phyloP scores from a whole-genome alignment of 805 yeast species.

The Myxozyma mucilagina region DNA sequence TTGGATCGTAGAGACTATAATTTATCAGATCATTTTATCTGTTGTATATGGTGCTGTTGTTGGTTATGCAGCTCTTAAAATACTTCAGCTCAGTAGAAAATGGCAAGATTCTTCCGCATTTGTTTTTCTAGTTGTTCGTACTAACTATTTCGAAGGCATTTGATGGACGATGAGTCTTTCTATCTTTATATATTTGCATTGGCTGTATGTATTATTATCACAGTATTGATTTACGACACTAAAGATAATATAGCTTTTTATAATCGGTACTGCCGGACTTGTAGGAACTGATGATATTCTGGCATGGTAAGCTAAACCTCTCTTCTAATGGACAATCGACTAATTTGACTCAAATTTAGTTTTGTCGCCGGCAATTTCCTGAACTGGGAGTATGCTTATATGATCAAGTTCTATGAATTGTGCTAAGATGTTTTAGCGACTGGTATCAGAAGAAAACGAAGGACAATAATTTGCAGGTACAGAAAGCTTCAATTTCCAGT shows the following conservation, averaged over 20 bases:
- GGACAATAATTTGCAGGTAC: constrained; percentile 52
- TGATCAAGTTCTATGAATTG: neutral
- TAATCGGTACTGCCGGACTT: constrained; percentile 62
- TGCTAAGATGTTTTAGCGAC: constrained; percentile 41
- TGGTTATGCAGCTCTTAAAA: constrained; percentile 53
- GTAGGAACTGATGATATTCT: constrained; percentile 70
- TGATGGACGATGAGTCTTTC: constrained; percentile 67
- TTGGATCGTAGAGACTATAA: constrained; percentile 60
- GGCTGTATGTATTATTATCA: constrained; percentile 38
- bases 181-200: constrained; percentile 52
- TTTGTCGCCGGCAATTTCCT: constrained; percentile 73
- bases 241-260: constrained; percentile 43
- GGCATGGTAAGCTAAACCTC: constrained; percentile 47
- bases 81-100: constrained; percentile 55
- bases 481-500: too few species aligned
- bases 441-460: constrained; percentile 60
- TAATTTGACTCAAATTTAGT: constrained; percentile 2
- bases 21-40: constrained; percentile 65
- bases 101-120: constrained; percentile 31
- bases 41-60: constrained; percentile 49
- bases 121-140: neutral
- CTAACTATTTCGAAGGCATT: constrained; percentile 34
- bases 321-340: neutral
- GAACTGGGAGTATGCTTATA: constrained; percentile 54
- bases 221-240: neutral